Evolutionary conservation across 225 moss, liverwort and hornwort genomes (phyloP), one percentile per base, ranked within the genome.

Genomic region (Rhytidiadelphus loreus): DNA sequence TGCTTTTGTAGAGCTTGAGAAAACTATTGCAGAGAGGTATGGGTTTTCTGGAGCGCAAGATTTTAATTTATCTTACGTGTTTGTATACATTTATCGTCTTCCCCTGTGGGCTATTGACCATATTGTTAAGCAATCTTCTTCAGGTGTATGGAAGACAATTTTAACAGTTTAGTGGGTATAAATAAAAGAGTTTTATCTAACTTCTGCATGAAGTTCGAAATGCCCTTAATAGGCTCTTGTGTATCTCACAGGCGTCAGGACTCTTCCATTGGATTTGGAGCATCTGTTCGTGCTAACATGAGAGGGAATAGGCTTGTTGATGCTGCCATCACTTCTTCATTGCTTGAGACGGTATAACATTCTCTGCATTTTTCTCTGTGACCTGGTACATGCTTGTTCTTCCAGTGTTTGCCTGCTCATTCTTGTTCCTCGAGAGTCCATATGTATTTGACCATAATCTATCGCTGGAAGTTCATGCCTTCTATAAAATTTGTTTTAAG

Each of bases 1-100:
- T 92, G 98, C 98, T 37, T 98, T 98, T 90, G 95, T 98, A 70
- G 98, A 98, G 91, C 95, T 98, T 89, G 98, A 98, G 88, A 98
- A 98, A 86, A 98, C 98, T 33, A 98, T 98, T 85, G 97, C 97
- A 66, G 98, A 97, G 90, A 98, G 98, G 98, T 97, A 88, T 37
- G 71, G 12, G 4, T 87, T 85, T 82, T 80, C 71, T 48, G 53
- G 53, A 79, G 83, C 62, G 26, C 72, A 50, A 39, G n/a, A 43
- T 85, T 55, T 82, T 55, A 77, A 59, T 83, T 86, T 58, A 77
- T 82, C 48, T 32, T 12, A 7, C 37, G 37, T 82, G 28, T 56
- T 70, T 61, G 30, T 77, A 30, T 48, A 9, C 28, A 20, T 70
- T 7, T 6, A 22, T 69, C 19, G 17, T 63, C 50, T 82, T 82